A percentile compares a stretch with the other conserved stretches of the same genome.
These are phyloP conservation scores for Zea luxurians DNA, from an alignment of 176 grass and related monocot genomes.

Conservation along the genomic window DNA sequence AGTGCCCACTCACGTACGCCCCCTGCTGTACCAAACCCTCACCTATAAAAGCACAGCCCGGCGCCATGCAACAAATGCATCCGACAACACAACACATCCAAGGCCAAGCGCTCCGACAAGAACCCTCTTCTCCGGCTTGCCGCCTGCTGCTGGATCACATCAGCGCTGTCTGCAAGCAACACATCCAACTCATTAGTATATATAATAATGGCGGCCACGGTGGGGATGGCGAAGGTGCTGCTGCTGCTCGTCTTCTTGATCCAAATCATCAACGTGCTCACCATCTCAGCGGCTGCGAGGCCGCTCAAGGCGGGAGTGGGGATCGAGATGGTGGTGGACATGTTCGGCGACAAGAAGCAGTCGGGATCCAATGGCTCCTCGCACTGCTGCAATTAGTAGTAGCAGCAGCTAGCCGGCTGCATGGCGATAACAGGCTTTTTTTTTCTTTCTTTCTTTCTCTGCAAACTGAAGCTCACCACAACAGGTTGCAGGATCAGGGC, in stretches of 20 bases:
- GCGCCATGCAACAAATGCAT: neutral
- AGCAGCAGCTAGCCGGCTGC: no score
- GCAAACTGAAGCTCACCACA: neutral
- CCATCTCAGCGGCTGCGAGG: conserved; percentile 22
- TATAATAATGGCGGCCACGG: neutral
- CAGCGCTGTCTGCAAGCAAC: neutral
- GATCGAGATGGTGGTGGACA: conserved; percentile 28
- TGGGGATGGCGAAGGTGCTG: conserved; percentile 7
- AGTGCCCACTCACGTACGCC: neutral
- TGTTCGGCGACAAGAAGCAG: conserved; percentile 26
- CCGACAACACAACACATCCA: neutral
- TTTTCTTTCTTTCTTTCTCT: no score
- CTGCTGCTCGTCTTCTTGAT: conserved; percentile 25
- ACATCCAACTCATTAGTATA: no score
- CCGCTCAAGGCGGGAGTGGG: neutral
- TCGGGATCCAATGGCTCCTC: neutral
- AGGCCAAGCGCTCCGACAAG: neutral
- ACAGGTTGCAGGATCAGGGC: neutral
- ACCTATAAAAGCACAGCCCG: conserved; percentile 12
- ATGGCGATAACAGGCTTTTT: neutral
- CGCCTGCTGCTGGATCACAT: neutral
- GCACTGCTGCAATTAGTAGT: conserved; percentile 27
- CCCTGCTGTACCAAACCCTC: neutral
- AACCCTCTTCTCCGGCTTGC: neutral
- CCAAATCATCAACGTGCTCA: neutral